These are phyloP conservation scores for Pleurotus giganteus DNA, from an alignment of 768 basidiomycete species.

Conservation along the genomic window DNA sequence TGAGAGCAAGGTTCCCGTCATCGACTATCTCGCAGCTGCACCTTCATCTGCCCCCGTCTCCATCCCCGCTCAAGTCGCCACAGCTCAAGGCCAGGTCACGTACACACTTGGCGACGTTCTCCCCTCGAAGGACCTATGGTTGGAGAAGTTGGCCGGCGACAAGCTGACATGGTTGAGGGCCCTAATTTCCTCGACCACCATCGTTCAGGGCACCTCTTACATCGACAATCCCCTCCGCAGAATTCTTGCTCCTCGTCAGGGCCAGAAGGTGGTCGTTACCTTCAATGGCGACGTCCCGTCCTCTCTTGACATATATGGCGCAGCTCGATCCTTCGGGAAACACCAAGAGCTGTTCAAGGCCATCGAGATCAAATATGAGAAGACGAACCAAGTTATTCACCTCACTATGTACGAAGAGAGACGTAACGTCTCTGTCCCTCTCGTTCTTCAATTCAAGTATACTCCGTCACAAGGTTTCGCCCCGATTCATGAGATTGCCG, in stretches of 20 bases:
- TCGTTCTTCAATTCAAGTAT: conserved; percentile 81
- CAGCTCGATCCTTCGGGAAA: conserved; percentile 74
- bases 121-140: conserved; percentile 72
- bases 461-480: conserved; percentile 85
- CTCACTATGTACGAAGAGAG: conserved; percentile 86
- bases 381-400: conserved; percentile 53
- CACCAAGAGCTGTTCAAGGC: conserved; percentile 82
- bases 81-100: conserved; percentile 37
- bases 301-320: conserved; percentile 70
- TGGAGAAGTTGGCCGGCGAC: conserved; percentile 81
- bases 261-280: conserved; percentile 74
- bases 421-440: conserved; percentile 69
- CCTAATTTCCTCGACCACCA: conserved; percentile 72
- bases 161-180: conserved; percentile 85
- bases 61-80: conserved; percentile 22
- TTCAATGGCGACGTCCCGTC: conserved; percentile 43
- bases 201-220: conserved; percentile 85
- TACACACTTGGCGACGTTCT: conserved; percentile 49
- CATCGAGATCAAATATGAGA: conserved; percentile 64
- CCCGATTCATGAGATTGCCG: conserved; percentile 88
- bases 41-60: conserved; percentile 32
- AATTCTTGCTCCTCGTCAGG: conserved; percentile 75
- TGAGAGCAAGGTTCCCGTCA: conserved; percentile 64
- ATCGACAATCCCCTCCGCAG: conserved; percentile 88
- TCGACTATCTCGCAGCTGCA: conserved; percentile 75